Percentiles rank a stretch among this genome's conserved stretches.
Evolutionary conservation across 2,329 filamentous ascomycete genomes (phyloP).

Genomic region (Apiospora phragmitis): DNA sequence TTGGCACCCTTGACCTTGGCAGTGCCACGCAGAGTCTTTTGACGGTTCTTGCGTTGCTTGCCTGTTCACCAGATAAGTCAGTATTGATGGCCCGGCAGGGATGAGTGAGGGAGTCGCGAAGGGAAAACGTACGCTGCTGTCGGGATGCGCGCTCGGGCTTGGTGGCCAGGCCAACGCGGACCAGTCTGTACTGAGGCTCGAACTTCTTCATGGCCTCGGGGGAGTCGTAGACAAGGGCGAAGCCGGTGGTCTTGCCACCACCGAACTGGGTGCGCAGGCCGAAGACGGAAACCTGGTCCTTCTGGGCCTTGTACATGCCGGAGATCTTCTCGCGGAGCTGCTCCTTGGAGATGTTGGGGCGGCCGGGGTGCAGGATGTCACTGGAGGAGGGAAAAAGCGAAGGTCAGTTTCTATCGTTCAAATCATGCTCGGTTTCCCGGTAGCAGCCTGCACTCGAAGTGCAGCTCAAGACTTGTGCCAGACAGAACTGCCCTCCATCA

Average conservation of each 20-base stretch:
- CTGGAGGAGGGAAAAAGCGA: conserved; percentile 47
- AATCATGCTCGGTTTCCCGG: background rate
- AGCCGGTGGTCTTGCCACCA: conserved; percentile 99
- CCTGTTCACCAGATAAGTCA: conserved; percentile 58
- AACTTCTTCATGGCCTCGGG: conserved; percentile 99
- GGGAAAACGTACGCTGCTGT: conserved; percentile 88
- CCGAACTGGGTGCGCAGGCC: conserved; percentile 98
- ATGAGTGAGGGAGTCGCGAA: background rate
- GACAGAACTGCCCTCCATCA: background rate
- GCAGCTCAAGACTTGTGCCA: background rate
- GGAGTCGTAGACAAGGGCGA: conserved; percentile 98
- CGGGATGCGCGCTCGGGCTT: conserved; percentile 98
- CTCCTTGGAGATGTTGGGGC: conserved; percentile 98
- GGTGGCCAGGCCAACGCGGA: conserved; percentile 86
- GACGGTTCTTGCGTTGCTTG: conserved; percentile 99
- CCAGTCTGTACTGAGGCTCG: conserved; percentile 96
- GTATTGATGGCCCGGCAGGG: background rate
- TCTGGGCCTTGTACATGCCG: conserved; percentile 95
- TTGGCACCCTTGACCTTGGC: conserved; percentile 96
- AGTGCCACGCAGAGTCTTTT: conserved; percentile 97
- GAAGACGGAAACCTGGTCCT: conserved; percentile 97
- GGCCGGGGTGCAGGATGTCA: conserved; percentile 99
- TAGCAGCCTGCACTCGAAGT: background rate
- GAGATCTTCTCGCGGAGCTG: conserved; percentile 95
- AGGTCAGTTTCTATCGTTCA: conserved; percentile 6